Evolutionary conservation across 2,329 filamentous ascomycete genomes (phyloP).

Genomic region (Paecilomyces formosus): DNA sequence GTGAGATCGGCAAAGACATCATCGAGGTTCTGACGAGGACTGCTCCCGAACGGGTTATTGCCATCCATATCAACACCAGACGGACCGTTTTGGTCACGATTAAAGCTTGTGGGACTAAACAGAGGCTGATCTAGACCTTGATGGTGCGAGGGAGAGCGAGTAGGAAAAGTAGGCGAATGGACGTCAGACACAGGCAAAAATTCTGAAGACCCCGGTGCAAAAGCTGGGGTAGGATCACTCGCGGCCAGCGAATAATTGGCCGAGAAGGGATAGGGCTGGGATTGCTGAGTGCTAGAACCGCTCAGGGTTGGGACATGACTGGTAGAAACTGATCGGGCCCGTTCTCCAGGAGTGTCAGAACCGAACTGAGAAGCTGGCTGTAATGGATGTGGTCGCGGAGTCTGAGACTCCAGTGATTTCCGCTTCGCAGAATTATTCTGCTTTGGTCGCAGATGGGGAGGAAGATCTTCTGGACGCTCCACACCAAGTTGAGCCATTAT

Average conservation of each 20-base stretch:
- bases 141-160: constrained; percentile 30
- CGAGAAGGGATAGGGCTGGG: constrained; percentile 28
- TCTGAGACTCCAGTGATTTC: constrained; percentile 53
- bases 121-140: constrained; percentile 30
- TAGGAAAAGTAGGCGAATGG: constrained; percentile 31
- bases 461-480: constrained; percentile 82
- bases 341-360: constrained; percentile 19
- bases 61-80: constrained; percentile 23
- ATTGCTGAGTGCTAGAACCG: constrained; percentile 10
- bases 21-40: constrained; percentile 33
- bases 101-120: constrained; percentile 35
- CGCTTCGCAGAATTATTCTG: constrained; percentile 61
- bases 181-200: constrained; percentile 29
- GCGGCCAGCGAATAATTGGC: constrained; percentile 31
- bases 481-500: constrained; percentile 83
- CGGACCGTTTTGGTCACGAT: constrained; percentile 24
- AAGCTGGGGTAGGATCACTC: constrained; percentile 29
- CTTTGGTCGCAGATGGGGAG: constrained; percentile 73
- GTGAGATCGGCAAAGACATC: constrained; percentile 42
- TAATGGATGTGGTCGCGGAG: constrained; percentile 17
- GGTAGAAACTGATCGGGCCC: constrained; percentile 20
- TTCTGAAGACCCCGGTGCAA: constrained; percentile 25
- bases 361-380: constrained; percentile 21
- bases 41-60: constrained; percentile 29
- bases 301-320: constrained; percentile 26